Conservation (phyloP, 176 grass and related monocot species). For the Hyparrhenia diplandra region DNA sequence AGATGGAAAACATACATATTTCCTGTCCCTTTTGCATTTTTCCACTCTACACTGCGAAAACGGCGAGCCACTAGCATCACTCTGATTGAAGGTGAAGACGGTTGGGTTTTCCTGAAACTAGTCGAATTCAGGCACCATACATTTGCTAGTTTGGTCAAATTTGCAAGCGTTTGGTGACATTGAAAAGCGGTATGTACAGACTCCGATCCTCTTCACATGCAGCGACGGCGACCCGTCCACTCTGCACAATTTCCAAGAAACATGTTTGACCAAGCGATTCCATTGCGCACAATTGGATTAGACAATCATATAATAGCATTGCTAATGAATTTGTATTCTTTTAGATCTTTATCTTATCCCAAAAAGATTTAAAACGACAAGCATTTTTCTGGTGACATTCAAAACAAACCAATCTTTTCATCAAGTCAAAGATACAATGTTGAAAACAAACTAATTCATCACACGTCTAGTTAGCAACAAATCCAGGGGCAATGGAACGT, state of each 20-base stretch:
- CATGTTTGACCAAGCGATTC: conserved; percentile 32
- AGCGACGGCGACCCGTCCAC: background rate
- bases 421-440: too few species aligned
- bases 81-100: background rate
- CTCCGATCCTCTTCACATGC: conserved; percentile 46
- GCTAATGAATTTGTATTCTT: conserved; percentile 11
- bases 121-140: background rate
- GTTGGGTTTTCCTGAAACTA: conserved; percentile 5
- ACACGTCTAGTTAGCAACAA: background rate
- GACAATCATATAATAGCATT: too few species aligned
- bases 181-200: background rate
- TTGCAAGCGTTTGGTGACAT: conserved; percentile 16
- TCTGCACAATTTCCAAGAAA: conserved; percentile 32
- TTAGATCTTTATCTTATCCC: conserved; percentile 7
- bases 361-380: background rate
- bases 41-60: background rate
- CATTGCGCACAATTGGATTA: background rate
- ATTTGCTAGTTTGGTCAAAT: conserved; percentile 16
- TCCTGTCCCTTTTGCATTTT: background rate
- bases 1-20: background rate
- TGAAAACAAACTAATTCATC: background rate
- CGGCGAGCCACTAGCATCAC: background rate
- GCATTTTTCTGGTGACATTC: background rate
- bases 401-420: background rate
- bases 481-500: background rate